Evolutionary conservation across 352 stramenopile genomes (phyloP).

Genomic region (Phytophthora pisi): DNA sequence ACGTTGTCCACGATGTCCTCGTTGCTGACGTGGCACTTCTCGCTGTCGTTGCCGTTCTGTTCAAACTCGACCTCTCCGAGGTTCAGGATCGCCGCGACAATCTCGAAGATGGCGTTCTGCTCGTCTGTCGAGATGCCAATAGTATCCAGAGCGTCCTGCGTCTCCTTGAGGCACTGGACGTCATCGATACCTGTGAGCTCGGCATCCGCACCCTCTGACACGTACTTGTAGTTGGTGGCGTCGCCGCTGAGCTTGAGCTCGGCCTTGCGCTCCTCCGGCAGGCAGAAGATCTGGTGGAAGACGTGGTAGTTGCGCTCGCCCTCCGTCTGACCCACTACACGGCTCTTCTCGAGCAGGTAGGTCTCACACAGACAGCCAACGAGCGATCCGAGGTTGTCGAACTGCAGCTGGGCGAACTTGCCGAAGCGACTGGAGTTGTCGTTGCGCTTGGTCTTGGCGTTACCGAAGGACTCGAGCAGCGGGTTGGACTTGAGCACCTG

Average conservation of each 20-base stretch:
- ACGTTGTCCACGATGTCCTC: constrained; percentile 64
- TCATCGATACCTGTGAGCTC: constrained; percentile 76
- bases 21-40: constrained; percentile 65
- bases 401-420: constrained; percentile 85
- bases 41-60: constrained; percentile 45
- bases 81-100: constrained; percentile 97
- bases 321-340: constrained; percentile 89
- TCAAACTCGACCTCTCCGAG: constrained; percentile 95
- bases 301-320: constrained; percentile 98
- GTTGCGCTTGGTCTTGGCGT: constrained; percentile 86
- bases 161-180: constrained; percentile 77
- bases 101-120: constrained; percentile 93
- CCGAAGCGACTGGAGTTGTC: constrained; percentile 85
- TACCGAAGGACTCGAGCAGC: constrained; percentile 77
- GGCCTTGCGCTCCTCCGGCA: constrained; percentile 47
- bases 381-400: constrained; percentile 61
- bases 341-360: constrained; percentile 97
- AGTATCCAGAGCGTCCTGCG: constrained; percentile 87
- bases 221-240: constrained; percentile 80
- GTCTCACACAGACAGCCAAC: constrained; percentile 83
- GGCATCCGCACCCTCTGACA: constrained; percentile 58
- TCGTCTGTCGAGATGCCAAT: constrained; percentile 90
- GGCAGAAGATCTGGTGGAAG: constrained; percentile 95
- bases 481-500: constrained; percentile 83
- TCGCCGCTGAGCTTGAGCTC: constrained; percentile 66